A percentile compares a stretch with the other conserved stretches of the same genome.
phyloP scores from a whole-genome alignment of 2,329 filamentous ascomycete genomes.

The Diaporthe longicolla region DNA sequence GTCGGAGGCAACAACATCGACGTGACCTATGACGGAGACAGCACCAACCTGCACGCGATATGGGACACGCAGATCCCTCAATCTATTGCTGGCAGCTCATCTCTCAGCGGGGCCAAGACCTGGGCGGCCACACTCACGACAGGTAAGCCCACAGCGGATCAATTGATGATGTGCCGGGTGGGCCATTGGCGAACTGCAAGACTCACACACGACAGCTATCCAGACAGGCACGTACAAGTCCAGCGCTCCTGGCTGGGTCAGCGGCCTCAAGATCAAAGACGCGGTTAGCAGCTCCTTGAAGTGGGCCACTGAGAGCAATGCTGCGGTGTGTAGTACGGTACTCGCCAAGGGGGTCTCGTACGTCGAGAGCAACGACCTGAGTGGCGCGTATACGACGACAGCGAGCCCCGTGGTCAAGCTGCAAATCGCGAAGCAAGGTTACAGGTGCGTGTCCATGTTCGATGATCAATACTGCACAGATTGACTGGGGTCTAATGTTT shows the following conservation, averaged over 20 bases:
- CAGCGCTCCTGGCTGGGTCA: conserved; percentile 53
- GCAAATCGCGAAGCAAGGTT: conserved; percentile 62
- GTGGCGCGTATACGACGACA: conserved; percentile 56
- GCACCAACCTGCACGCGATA: conserved; percentile 71
- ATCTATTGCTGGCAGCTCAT: conserved; percentile 55
- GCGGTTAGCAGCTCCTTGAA: conserved; percentile 51
- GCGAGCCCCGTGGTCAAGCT: conserved; percentile 57
- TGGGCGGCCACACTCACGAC: conserved; percentile 56
- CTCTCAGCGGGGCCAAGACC: conserved; percentile 52
- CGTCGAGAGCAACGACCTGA: conserved; percentile 57
- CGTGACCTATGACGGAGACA: conserved; percentile 64
- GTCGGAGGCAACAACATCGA: conserved; percentile 69
- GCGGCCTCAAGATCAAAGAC: conserved; percentile 52
- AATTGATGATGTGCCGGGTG: background rate
- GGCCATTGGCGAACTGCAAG: background rate
- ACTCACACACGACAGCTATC: conserved; percentile 49
- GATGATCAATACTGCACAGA: too few relatives aligned
- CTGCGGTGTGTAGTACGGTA: conserved; percentile 59
- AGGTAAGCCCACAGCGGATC: conserved; percentile 42
- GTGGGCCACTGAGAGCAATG: conserved; percentile 60
- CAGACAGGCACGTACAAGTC: conserved; percentile 55
- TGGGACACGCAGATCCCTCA: conserved; percentile 74
- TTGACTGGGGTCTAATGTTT: background rate
- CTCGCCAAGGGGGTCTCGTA: conserved; percentile 54
- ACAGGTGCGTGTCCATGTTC: conserved; percentile 44